A percentile compares a stretch with the other conserved stretches of the same genome.
phyloP scores from a whole-genome alignment of 192 early-diverging fungal genomes.

The Dimargaris xerosporica region DNA sequence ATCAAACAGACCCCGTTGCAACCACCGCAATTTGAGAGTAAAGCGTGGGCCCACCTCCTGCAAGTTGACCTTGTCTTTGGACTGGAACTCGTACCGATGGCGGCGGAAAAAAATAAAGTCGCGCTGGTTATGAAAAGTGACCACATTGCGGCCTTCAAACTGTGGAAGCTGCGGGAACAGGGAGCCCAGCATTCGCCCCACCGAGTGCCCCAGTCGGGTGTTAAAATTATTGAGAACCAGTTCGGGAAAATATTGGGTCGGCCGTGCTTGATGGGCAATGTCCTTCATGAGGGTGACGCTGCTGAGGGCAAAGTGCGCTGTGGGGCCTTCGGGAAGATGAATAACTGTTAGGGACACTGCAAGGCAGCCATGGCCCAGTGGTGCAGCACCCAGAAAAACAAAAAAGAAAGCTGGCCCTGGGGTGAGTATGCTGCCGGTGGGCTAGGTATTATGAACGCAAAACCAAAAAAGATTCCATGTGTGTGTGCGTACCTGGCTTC shows the following conservation, averaged over 20 bases:
- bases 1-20: conserved; percentile 94
- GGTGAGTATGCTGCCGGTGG: too few relatives aligned
- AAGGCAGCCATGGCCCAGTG: neutral
- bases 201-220: conserved; percentile 88
- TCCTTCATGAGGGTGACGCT: conserved; percentile 60
- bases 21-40: conserved; percentile 81
- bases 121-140: conserved; percentile 97
- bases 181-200: conserved; percentile 90
- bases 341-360: conserved; percentile 77
- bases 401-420: too few relatives aligned
- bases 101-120: conserved; percentile 98
- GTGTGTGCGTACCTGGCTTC: conserved; percentile 50
- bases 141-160: conserved; percentile 86
- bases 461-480: too few relatives aligned
- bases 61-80: conserved; percentile 62
- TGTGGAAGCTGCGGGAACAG: conserved; percentile 96
- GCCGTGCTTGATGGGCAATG: conserved; percentile 66
- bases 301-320: conserved; percentile 88
- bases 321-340: conserved; percentile 92
- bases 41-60: conserved; percentile 95
- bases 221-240: conserved; percentile 96
- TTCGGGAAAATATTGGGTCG: conserved; percentile 78
- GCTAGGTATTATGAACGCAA: too few relatives aligned
- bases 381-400: too few relatives aligned
- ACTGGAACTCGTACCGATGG: conserved; percentile 88